These are phyloP conservation scores for Cutaneotrichosporon sp. DNA, from an alignment of 1,284 basidiomycete genomes.

Conservation along the genomic window DNA sequence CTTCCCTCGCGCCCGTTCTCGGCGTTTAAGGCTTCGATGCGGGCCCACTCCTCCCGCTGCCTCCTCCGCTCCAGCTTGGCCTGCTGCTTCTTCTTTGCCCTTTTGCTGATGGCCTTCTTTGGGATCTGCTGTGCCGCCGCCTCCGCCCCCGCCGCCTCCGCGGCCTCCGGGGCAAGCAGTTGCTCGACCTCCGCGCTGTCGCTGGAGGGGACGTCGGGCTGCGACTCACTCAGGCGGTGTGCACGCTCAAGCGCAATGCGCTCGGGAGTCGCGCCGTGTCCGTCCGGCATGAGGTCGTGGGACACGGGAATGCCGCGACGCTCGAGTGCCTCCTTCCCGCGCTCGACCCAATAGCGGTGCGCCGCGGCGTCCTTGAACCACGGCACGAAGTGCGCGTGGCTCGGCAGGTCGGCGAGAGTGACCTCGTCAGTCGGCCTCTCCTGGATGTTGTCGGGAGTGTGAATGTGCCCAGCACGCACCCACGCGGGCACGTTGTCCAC, in stretches of 20 bases:
- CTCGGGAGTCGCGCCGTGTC: not conserved
- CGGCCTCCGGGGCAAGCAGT: not conserved
- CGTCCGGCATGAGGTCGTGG: slow-evolving; percentile 28
- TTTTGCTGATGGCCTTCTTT: no score
- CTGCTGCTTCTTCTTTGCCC: not conserved
- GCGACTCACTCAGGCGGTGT: not conserved
- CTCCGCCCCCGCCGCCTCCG: no score
- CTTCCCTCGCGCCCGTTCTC: not conserved
- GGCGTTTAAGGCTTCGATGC: not conserved
- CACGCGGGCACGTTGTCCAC: slow-evolving; percentile 49
- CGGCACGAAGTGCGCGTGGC: slow-evolving; percentile 33
- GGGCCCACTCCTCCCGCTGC: not conserved
- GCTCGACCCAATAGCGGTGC: slow-evolving; percentile 31
- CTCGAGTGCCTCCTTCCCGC: slow-evolving; percentile 34
- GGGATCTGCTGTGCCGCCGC: no score
- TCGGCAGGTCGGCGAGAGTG: slow-evolving; percentile 35
- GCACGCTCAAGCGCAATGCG: not conserved
- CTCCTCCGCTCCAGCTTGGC: not conserved
- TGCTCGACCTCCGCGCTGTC: not conserved
- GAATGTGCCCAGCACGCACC: slow-evolving; percentile 45
- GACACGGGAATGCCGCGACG: slow-evolving; percentile 36
- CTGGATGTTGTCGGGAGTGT: slow-evolving; percentile 3
- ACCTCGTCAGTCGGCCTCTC: slow-evolving; percentile 2
- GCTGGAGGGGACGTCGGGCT: no score
- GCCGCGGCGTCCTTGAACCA: slow-evolving; percentile 31